Percentiles rank a stretch among this genome's conserved stretches.
phyloP scores from a whole-genome alignment of 139 green algal genomes.

The Chlorella vulgaris region DNA sequence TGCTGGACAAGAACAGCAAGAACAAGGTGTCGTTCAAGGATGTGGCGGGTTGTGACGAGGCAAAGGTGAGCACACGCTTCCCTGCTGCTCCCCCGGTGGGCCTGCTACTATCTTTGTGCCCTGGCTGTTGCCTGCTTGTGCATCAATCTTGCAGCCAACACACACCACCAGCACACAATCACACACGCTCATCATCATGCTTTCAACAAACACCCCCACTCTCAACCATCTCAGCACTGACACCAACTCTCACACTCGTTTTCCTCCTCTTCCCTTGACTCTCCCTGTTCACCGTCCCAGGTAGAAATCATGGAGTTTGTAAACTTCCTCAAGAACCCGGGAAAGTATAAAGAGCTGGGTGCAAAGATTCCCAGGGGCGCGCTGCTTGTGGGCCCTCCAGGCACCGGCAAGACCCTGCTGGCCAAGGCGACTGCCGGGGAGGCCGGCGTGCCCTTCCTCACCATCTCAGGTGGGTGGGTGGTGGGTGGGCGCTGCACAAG shows the following conservation, averaged over 20 bases:
- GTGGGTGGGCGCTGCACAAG: neutral
- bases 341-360: conserved; percentile 84
- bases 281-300: no score
- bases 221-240: no score
- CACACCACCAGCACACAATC: no score
- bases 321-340: conserved; percentile 89
- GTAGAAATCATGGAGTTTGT: conserved; percentile 98
- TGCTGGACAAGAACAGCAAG: conserved; percentile 92
- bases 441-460: conserved; percentile 94
- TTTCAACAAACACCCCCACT: no score
- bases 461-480: conserved; percentile 56
- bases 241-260: no score
- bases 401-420: conserved; percentile 97
- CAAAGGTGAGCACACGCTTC: conserved; percentile 65
- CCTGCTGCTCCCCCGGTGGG: neutral
- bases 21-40: conserved; percentile 91
- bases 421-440: conserved; percentile 96
- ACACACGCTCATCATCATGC: no score
- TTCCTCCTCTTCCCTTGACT: no score
- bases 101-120: no score
- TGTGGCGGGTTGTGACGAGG: conserved; percentile 96
- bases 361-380: conserved; percentile 94
- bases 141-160: no score
- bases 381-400: conserved; percentile 85
- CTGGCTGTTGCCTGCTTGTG: no score